These are phyloP conservation scores for Blechomonas ayalai DNA, from an alignment of 208 protist species.

Conservation along the genomic window DNA sequence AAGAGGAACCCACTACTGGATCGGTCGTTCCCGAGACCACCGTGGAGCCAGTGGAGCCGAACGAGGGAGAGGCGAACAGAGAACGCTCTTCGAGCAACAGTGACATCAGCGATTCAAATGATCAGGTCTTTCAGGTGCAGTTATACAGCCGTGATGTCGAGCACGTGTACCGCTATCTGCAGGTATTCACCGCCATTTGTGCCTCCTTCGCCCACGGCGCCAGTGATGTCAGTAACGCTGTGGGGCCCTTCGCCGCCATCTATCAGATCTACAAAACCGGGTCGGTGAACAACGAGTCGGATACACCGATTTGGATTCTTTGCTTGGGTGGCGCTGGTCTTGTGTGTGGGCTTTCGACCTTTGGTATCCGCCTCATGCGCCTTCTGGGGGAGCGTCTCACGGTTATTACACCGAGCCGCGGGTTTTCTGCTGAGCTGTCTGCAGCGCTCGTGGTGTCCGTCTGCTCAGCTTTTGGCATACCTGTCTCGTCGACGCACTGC, in stretches of 20 bases:
- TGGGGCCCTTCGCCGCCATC: constrained; percentile 73
- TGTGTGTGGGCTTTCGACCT: constrained; percentile 61
- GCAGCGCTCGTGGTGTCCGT: constrained; percentile 71
- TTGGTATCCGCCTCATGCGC: constrained; percentile 62
- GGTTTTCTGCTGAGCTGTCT: constrained; percentile 71
- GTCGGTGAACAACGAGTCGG: constrained; percentile 15
- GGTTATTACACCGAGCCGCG: constrained; percentile 64
- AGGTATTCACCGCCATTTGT: constrained; percentile 77
- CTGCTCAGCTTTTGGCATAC: constrained; percentile 66
- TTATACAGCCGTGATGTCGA: constrained; percentile 44
- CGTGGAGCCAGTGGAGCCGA: constrained; percentile 8
- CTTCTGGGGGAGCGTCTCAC: constrained; percentile 72
- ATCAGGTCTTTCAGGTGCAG: constrained; percentile 32
- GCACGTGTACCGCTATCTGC: constrained; percentile 73
- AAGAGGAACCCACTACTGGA: too few species aligned
- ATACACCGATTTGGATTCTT: constrained; percentile 64
- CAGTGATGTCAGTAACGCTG: constrained; percentile 79
- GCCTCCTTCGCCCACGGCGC: constrained; percentile 83
- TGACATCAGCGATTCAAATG: background rate
- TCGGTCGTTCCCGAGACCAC: too few species aligned
- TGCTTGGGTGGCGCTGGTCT: constrained; percentile 60
- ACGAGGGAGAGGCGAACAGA: background rate
- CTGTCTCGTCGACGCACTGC: constrained; percentile 88
- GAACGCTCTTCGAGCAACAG: constrained; percentile 3
- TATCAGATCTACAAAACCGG: constrained; percentile 53